phyloP scores from a whole-genome alignment of 768 basidiomycete species.

The Hortiboletus flavorubellus region DNA sequence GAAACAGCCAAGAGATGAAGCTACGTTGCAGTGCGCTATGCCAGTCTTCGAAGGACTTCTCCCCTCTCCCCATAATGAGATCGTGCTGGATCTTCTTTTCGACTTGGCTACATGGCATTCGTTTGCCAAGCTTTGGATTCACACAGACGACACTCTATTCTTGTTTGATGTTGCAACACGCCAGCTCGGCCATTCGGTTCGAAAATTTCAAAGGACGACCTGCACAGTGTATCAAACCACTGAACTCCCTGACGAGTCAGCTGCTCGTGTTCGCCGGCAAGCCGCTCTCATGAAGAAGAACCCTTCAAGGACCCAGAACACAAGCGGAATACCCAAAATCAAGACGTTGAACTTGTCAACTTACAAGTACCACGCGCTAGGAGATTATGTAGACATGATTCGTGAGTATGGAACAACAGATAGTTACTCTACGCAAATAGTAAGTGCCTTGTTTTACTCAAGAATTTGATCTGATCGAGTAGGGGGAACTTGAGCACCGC shows the following conservation, averaged over 20 bases:
- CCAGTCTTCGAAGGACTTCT: neutral
- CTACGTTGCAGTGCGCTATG: neutral
- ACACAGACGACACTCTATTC: neutral
- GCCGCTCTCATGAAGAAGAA: neutral
- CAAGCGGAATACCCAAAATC: neutral
- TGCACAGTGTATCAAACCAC: neutral
- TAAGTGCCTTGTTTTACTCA: too few relatives aligned
- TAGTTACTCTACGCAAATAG: too few relatives aligned
- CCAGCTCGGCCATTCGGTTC: neutral
- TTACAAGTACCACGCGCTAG: neutral
- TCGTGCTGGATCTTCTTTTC: neutral
- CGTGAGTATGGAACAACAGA: neutral
- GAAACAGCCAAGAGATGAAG: too few relatives aligned
- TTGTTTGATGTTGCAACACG: neutral
- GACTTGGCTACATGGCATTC: neutral
- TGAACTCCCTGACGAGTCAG: neutral
- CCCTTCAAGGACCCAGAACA: too few relatives aligned
- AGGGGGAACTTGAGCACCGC: conserved; percentile 25
- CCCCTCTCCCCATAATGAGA: neutral
- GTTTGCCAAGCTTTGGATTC: neutral
- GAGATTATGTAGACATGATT: neutral
- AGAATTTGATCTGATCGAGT: too few relatives aligned
- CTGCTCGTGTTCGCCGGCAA: neutral
- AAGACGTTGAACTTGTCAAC: neutral
- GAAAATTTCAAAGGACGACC: neutral